A percentile compares a stretch with the other conserved stretches of the same genome.
Conservation (phyloP, 306 rosid genomes). For the Boehmeria nivea region DNA sequence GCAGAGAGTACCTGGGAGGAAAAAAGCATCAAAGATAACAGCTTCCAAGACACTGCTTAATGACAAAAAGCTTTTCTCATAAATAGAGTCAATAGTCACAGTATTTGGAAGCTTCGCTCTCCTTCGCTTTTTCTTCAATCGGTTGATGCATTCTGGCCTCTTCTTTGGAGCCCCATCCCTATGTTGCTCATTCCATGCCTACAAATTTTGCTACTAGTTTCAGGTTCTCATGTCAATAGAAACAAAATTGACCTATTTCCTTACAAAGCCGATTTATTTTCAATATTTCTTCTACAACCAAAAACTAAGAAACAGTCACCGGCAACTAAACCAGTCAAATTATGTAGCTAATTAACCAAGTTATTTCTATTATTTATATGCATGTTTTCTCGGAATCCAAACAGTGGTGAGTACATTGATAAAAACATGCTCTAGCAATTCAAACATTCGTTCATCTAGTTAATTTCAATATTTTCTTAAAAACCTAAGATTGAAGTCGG, state of each 20-base stretch:
- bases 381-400: no score
- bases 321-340: no score
- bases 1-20: constrained; percentile 66
- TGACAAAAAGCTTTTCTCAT: constrained; percentile 69
- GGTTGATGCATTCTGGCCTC: constrained; percentile 52
- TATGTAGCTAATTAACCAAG: no score
- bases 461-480: no score
- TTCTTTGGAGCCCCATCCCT: constrained; percentile 68
- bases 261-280: neutral
- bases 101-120: constrained; percentile 71
- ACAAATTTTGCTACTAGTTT: neutral
- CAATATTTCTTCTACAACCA: neutral
- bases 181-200: constrained; percentile 81
- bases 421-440: no score
- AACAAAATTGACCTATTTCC: neutral
- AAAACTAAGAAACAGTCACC: no score
- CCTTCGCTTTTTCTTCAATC: constrained; percentile 44
- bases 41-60: constrained; percentile 68
- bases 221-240: neutral
- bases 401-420: no score
- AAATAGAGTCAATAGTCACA: constrained; percentile 72
- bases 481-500: neutral
- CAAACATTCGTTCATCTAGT: no score
- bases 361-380: no score
- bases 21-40: constrained; percentile 56